Evolutionary conservation across 1,284 basidiomycete species (phyloP).

Genomic region (Kwoniella shivajii): DNA sequence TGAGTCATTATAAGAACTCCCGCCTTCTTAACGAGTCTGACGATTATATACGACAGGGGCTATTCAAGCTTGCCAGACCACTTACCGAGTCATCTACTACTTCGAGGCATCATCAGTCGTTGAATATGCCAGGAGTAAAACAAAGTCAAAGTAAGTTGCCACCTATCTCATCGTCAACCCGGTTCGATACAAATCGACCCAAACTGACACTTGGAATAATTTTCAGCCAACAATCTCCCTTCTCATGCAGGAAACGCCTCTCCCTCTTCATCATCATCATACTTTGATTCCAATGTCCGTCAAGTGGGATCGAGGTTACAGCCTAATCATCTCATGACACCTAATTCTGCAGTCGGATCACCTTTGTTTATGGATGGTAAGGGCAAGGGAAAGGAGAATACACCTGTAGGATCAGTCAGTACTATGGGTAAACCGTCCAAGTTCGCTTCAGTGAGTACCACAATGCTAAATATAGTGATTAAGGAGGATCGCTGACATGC

Average conservation of each 20-base stretch:
- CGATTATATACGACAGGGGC: too few species aligned
- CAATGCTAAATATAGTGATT: not conserved
- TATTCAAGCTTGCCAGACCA: constrained; percentile 5
- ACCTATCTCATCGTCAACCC: not conserved
- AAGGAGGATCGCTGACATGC: not conserved
- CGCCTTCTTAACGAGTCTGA: too few species aligned
- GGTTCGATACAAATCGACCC: too few species aligned
- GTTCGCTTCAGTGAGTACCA: constrained; percentile 6
- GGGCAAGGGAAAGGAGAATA: constrained; percentile 8
- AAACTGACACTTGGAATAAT: too few species aligned
- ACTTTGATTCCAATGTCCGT: not conserved
- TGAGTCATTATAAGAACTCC: too few species aligned
- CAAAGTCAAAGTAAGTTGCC: constrained; percentile 8
- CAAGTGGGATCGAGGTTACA: not conserved
- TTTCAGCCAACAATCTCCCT: not conserved
- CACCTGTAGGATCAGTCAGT: not conserved
- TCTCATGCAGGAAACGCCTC: not conserved
- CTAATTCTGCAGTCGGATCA: constrained; percentile 10
- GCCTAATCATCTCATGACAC: constrained; percentile 15
- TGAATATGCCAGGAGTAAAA: not conserved
- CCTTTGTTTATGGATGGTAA: constrained; percentile 5
- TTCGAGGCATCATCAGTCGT: not conserved
- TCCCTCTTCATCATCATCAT: not conserved
- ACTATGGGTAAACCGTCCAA: not conserved
- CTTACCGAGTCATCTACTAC: not conserved